A percentile compares a stretch with the other conserved stretches of the same genome.
phyloP scores from a whole-genome alignment of 2,329 filamentous ascomycete genomes.

The Coccinonectria pachysandricola region DNA sequence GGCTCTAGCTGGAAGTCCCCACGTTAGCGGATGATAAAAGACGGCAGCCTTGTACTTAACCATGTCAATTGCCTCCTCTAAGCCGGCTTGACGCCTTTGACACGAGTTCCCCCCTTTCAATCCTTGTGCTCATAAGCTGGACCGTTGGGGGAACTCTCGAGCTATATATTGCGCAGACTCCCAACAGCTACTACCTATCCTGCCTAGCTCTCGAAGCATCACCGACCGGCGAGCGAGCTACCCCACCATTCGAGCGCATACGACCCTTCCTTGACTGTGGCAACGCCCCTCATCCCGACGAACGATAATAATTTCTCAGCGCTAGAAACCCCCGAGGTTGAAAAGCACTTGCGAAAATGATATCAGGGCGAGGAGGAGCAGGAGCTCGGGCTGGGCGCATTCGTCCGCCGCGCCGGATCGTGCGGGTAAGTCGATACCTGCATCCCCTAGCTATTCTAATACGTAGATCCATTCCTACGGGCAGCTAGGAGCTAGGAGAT shows the following conservation, averaged over 20 bases:
- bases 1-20: constrained; percentile 7
- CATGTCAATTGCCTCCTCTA: constrained; percentile 14
- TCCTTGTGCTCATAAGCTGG: constrained; percentile 5
- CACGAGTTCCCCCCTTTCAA: constrained; percentile 6
- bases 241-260: constrained; percentile 7
- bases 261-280: too few species aligned
- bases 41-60: constrained; percentile 15
- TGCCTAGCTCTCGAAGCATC: not conserved
- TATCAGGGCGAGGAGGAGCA: constrained; percentile 37
- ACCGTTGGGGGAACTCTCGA: constrained; percentile 5
- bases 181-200: constrained; percentile 2
- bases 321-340: too few species aligned
- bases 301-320: too few species aligned
- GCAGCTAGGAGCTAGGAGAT: too few species aligned
- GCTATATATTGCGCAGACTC: constrained; percentile 12
- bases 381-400: constrained; percentile 30
- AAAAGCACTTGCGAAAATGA: constrained; percentile 25
- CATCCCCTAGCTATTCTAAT: too few species aligned
- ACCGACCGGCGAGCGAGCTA: constrained; percentile 3
- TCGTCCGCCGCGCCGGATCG: constrained; percentile 32
- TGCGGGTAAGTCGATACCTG: constrained; percentile 32
- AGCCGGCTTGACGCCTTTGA: constrained; percentile 8
- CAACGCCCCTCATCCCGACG: not conserved
- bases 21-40: constrained; percentile 10
- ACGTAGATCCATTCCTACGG: too few species aligned